Evolutionary conservation across 2,329 filamentous ascomycete genomes (phyloP), one percentile per base, ranked within the genome.

Genomic region (Ophiostoma himal-ulmi): DNA sequence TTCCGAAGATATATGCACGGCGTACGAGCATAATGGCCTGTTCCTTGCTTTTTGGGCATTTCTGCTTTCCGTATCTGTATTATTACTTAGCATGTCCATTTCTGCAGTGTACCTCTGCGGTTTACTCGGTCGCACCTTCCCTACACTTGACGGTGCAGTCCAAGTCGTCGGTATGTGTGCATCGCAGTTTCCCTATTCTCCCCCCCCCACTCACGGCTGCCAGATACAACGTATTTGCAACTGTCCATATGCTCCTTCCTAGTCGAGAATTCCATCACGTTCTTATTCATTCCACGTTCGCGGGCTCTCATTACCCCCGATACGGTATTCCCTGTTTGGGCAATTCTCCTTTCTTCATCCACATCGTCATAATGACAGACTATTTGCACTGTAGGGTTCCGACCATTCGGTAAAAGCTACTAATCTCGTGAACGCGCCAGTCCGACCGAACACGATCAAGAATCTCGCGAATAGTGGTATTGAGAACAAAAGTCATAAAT

Each of bases 271-370:
- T 57, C 22, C 52, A 10, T 57, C 13, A 37, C 10, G n/a, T 60
- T 26, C 22, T 30, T 36, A 10, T 36, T 37, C 5, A 13, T 64
- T 64, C 60, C 60, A 36, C 30, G 30, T 37, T 64, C 30, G 14
- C 30, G n/a, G 7, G 52, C 52, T 57, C 52, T 64, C 60, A 8
- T 64, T 64, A 36, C 14, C 26, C 26, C 60, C 60, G 60, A 64
- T 3, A 64, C 60, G 34, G 60, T 10, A n/a, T n/a, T 30, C 30
- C 60, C 20, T 37, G 60, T 36, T 37, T 64, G 17, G 30, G 30
- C 8, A 36, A 62, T 62, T 64, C 60, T 64, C 60, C 60, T 64
- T 64, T 64, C 60, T 64, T 37, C 60, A 64, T 30, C 44, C 44
- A 20, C 17, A n/a, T 20, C 37, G 11, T 30, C 30, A 39, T 48